Evolutionary conservation across 495 filamentous ascomycete genomes (phyloP), one percentile per base, ranked within the genome.

Genomic region (Xylaria acuta): DNA sequence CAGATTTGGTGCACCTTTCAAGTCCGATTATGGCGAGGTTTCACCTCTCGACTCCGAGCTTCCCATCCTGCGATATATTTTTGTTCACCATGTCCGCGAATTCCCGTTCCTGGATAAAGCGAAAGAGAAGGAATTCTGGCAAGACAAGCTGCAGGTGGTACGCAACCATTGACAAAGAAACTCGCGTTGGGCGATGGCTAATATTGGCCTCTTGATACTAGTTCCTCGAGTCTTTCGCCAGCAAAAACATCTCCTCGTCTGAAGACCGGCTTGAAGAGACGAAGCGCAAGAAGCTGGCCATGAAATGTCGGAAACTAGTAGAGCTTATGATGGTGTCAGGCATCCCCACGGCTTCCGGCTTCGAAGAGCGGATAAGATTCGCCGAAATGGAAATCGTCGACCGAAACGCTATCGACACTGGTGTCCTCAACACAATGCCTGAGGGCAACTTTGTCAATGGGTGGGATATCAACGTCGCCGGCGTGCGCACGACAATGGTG

Each of bases 321-420:
- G 96, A 98, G 83, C 84, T 99, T 70, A 98, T 99, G 96, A 97
- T 99, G 94, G 97, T 98, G 22, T 97, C 94, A 5, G 96, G 97
- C 5, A 91, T 99, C 60, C 94, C 92, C 27, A 99, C 96, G 2
- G 94, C 96, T 20, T 97, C 94, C 22, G 96, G 96, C 3, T 99
- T 98, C 76, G 96, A 99, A 81, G 96, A 99, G 80, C 88, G 96
- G 22, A 97, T 99, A 74, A 88, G 94, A 47, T 99, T 99, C 77
- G 93, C 94, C 0, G 96, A 99, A 82, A 91, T 99, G 80, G 96
- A 98, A 78, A 93, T 98, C 25, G 94, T 98, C 22, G 96, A 99
- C 73, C 88, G 94, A 51, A 92, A 95, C 27, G 95, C 96, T 16
- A 94, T 97, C 75, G 94, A 97, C 51, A 91, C 93, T 34, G 97